Evolutionary conservation across 2,329 filamentous ascomycete genomes (phyloP), one percentile per base, ranked within the genome.

Genomic region (Trichoderma arundinaceum): DNA sequence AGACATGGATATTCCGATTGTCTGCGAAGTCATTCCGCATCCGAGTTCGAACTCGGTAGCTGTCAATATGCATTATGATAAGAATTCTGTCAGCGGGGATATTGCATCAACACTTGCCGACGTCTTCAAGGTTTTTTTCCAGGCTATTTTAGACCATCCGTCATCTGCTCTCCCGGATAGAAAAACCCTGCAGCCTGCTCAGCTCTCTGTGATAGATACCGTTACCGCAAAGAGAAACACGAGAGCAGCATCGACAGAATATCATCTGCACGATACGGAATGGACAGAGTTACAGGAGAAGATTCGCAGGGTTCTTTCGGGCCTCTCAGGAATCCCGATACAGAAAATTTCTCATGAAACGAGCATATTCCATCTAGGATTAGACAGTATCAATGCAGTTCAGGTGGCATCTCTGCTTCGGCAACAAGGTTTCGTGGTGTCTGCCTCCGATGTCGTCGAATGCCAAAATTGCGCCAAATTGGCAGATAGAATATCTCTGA

Each of bases 311-410:
- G 79, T 87, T 0, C 75, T 94, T 17, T 82, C 86, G 0, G 77
- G 77, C 7, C 81, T 95, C 28, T 88, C 90, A 0, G 78, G 81
- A 1, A 76, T 84, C 4, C 74, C 84, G 0, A 64, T 74, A 1
- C 71, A 80, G 0, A 79, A 78, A 0, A 88, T 97, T 53, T 72
- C 74, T 3, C 82, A 82, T 12, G 74, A 84, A 9, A 92, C 88
- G 0, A 92, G 91, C 0, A 92, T 98, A 56, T 96, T 94, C 71
- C 88, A 90, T 66, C 85, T 97, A n/a, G 94, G 94, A 0, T 80
- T 97, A 3, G 94, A 97, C 76, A 97, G 94, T 74, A 95, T 98
- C 72, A 94, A 90, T 67, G 91, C 92, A 0, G 84, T 89, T 5
- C 93, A 97, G 72, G 82, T 97, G 9, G 91, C 92, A 0, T 83